A percentile compares a stretch with the other conserved stretches of the same genome.
These are phyloP conservation scores for Phlebiopsis gigantea DNA, from an alignment of 768 basidiomycete species.

Conservation along the genomic window DNA sequence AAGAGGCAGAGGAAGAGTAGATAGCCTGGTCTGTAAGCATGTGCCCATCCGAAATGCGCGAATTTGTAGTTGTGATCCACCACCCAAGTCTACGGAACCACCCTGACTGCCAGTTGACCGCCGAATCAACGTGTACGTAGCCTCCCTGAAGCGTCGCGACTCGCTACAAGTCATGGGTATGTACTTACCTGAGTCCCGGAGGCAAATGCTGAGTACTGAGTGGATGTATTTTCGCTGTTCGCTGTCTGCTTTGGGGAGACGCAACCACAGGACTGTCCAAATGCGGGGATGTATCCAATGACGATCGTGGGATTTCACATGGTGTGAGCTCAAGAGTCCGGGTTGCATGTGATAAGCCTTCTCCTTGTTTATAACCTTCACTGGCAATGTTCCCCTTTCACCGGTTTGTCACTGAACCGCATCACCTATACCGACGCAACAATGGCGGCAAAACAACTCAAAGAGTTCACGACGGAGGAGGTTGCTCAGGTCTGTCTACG, in stretches of 20 bases:
- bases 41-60: background rate
- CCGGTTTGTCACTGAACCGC: background rate
- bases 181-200: too few relatives aligned
- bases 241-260: too few relatives aligned
- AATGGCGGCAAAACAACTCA: background rate
- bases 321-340: background rate
- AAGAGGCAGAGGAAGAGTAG: background rate
- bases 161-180: too few relatives aligned
- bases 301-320: background rate
- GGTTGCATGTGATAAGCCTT: background rate
- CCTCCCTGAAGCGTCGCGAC: too few relatives aligned
- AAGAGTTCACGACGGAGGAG: slow-evolving; percentile 47
- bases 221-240: too few relatives aligned
- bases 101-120: too few relatives aligned
- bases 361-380: background rate
- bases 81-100: too few relatives aligned
- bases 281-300: background rate
- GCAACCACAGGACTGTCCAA: background rate
- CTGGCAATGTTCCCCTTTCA: background rate
- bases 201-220: too few relatives aligned
- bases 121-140: too few relatives aligned
- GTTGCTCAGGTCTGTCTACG: slow-evolving; percentile 52
- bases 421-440: background rate
- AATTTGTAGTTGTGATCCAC: background rate
- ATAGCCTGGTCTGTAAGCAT: background rate